phyloP scores from a whole-genome alignment of 2,329 filamentous ascomycete genomes.

The Calycina herbarum region DNA sequence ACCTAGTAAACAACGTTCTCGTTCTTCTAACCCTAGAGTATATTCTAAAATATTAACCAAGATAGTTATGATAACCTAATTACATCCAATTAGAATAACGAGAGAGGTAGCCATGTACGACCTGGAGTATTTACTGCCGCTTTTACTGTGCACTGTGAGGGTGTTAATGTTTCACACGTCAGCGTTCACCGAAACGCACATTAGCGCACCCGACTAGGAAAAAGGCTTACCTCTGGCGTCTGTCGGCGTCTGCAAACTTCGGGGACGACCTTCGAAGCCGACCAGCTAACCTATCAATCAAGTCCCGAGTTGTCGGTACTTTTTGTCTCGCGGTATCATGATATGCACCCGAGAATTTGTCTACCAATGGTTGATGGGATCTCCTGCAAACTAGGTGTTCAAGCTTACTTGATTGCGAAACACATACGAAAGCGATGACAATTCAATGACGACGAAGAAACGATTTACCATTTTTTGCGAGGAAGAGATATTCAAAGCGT shows the following conservation, averaged over 20 bases:
- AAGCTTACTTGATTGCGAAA: slow-evolving; percentile 4
- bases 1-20: too few relatives aligned
- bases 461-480: background rate
- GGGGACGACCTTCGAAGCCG: background rate
- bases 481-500: background rate
- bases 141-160: too few relatives aligned
- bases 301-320: background rate
- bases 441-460: background rate
- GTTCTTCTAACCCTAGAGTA: too few relatives aligned
- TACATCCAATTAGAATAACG: too few relatives aligned
- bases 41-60: too few relatives aligned
- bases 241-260: background rate
- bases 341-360: background rate
- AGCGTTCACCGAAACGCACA: background rate
- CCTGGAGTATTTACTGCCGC: too few relatives aligned
- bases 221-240: background rate
- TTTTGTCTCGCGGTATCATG: background rate
- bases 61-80: too few relatives aligned
- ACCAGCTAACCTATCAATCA: background rate
- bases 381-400: background rate
- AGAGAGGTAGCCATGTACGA: too few relatives aligned
- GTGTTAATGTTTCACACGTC: background rate
- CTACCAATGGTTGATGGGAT: background rate
- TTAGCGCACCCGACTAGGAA: background rate
- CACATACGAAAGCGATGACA: background rate